Percentiles rank a stretch among this genome's conserved stretches.
Conservation (phyloP, 176 grass and related monocot species). For the Triticum aestivum region DNA sequence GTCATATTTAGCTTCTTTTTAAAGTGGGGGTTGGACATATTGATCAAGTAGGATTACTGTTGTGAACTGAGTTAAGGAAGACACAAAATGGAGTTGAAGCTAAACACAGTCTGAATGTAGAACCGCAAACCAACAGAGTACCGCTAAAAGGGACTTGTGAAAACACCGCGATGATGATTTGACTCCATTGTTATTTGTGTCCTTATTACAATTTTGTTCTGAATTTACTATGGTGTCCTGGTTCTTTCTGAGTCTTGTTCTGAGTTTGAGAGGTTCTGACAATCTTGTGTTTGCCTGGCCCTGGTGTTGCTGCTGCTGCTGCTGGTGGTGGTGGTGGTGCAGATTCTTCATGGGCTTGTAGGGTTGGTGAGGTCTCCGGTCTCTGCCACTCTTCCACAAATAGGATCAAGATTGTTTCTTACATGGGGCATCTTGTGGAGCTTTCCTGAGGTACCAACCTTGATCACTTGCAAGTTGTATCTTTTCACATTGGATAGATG, state of each 20-base stretch:
- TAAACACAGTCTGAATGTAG: not conserved
- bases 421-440: constrained; percentile 52
- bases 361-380: constrained; percentile 37
- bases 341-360: constrained; percentile 53
- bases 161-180: not conserved
- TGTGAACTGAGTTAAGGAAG: not conserved
- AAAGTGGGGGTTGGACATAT: not conserved
- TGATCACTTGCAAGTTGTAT: not conserved
- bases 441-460: constrained; percentile 36
- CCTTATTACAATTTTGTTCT: not conserved
- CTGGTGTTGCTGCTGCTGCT: not conserved
- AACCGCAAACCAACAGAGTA: not conserved
- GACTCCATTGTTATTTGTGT: not conserved
- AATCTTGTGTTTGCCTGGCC: constrained; percentile 6
- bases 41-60: not conserved
- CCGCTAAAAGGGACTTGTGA: not conserved
- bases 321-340: not conserved
- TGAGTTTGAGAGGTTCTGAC: constrained; percentile 1
- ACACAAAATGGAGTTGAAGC: not conserved
- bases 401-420: constrained; percentile 48
- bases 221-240: not conserved
- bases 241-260: not conserved
- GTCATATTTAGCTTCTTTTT: no score
- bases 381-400: constrained; percentile 49
- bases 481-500: not conserved